phyloP scores from a whole-genome alignment of 2,329 filamentous ascomycete genomes.

The Tolypocladium nubicola region DNA sequence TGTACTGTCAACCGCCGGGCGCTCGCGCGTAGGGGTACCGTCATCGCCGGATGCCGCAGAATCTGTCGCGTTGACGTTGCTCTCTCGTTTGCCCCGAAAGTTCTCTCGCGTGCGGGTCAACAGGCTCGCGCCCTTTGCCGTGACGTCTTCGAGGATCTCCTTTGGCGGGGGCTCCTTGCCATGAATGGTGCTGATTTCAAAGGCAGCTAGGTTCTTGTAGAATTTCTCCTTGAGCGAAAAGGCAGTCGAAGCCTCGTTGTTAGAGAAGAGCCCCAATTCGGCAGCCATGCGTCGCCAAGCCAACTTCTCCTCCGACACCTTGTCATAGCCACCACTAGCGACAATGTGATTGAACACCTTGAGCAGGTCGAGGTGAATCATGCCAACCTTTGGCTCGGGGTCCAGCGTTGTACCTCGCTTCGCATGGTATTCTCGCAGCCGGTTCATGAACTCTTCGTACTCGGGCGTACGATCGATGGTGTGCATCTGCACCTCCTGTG shows the following conservation, averaged over 20 bases:
- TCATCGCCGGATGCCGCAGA: constrained; percentile 51
- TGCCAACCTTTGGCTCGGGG: constrained; percentile 69
- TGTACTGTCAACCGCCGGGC: constrained; percentile 34
- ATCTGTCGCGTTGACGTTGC: constrained; percentile 41
- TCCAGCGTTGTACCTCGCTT: constrained; percentile 73
- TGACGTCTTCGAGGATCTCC: constrained; percentile 79
- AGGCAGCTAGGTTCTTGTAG: constrained; percentile 82
- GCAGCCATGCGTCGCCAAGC: constrained; percentile 74
- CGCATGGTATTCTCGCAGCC: constrained; percentile 63
- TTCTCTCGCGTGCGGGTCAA: constrained; percentile 71
- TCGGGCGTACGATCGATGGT: constrained; percentile 53
- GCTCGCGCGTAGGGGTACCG: constrained; percentile 45
- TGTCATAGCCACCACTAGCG: constrained; percentile 74
- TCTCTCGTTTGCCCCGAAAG: constrained; percentile 42
- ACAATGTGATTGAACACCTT: constrained; percentile 71
- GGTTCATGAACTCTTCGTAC: constrained; percentile 69
- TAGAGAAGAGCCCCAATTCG: constrained; percentile 63
- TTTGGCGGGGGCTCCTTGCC: constrained; percentile 74
- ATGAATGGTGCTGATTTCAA: constrained; percentile 71
- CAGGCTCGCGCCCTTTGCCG: constrained; percentile 74
- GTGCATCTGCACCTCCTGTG: constrained; percentile 27
- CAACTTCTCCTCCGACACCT: constrained; percentile 71
- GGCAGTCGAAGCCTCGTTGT: constrained; percentile 71
- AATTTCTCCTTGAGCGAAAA: constrained; percentile 82
- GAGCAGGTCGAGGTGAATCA: constrained; percentile 64